Evolutionary conservation across 2,329 filamentous ascomycete genomes (phyloP), one percentile per base, ranked within the genome.

Genomic region (Alternaria solani): DNA sequence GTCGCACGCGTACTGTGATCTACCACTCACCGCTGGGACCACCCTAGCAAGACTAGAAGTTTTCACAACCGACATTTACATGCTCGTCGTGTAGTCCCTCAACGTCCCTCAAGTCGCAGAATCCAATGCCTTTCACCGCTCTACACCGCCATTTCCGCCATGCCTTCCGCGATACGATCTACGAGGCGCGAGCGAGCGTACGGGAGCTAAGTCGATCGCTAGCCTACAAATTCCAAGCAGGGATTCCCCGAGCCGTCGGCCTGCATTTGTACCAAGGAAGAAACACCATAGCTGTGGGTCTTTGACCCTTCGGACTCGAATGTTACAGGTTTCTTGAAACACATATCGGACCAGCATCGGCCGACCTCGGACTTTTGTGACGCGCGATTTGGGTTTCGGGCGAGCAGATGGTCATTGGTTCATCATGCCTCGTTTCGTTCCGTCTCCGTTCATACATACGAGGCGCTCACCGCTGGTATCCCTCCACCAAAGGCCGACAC

Each of bases 141-240:
- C 59, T 64, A 64, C 67, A 69, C 65, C 64, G 63, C 63, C 55
- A 51, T 64, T 66, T 59, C 46, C 46, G 36, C 42, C 9, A 41
- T 36, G 20, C 41, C 42, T 47, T 53, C 49, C 52, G 34, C 61
- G 18, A 52, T 34, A 60, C 51, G 57, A 55, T 51, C 56, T 43
- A 51, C 53, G 14, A 48, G 48, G 60, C 57, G 43, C 32, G 46
- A 49, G 52, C 57, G 57, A 49, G 52, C 57, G 57, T 46, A 43
- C 57, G 57, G 57, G 57, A 59, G 44, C 57, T 59, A 56, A 52
- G 12, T 26, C 34, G n/a, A 5, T 49, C 49, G 25, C 57, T 59
- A 64, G 53, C 46, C 36, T 56, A 58, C 52, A 57, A 41, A 47
- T 36, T 30, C 32, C 25, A 16, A 53, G 54, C 57, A 53, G 43